phyloP scores from a whole-genome alignment of 257 asterid species.

The Solanum corneliomulleri region DNA sequence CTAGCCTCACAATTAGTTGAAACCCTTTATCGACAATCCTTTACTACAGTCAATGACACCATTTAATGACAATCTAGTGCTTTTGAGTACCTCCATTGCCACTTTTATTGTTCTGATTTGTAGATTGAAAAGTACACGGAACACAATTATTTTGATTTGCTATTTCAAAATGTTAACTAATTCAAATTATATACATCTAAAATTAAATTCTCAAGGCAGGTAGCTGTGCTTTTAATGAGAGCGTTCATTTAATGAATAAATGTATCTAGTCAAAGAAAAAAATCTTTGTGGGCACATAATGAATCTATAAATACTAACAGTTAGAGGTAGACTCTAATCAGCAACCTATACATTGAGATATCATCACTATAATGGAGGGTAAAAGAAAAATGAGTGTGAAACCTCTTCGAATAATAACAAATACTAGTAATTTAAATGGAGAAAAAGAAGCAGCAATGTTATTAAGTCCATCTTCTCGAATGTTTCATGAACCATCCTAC shows the following conservation, averaged over 20 bases:
- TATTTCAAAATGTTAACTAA: background rate
- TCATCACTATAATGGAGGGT: background rate
- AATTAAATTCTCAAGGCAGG: background rate
- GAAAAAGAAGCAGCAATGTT: background rate
- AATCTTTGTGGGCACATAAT: background rate
- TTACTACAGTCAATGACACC: no score
- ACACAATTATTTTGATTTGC: background rate
- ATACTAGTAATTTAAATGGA: background rate
- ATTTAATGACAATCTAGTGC: no score
- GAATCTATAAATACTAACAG: background rate
- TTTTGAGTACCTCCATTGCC: no score
- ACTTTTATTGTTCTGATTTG: background rate
- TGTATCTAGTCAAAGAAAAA: background rate
- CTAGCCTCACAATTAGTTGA: no score
- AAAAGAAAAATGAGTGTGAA: background rate
- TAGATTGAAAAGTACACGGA: no score
- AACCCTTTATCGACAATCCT: no score
- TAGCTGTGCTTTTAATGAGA: background rate
- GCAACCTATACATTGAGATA: background rate
- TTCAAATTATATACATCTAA: background rate
- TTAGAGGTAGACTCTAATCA: no score
- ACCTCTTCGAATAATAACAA: background rate
- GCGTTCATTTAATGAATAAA: background rate
- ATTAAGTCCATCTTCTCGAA: background rate
- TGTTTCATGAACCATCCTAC: background rate